Conservation (phyloP, 2,329 filamentous ascomycete species). For the Microdochium paspali region DNA sequence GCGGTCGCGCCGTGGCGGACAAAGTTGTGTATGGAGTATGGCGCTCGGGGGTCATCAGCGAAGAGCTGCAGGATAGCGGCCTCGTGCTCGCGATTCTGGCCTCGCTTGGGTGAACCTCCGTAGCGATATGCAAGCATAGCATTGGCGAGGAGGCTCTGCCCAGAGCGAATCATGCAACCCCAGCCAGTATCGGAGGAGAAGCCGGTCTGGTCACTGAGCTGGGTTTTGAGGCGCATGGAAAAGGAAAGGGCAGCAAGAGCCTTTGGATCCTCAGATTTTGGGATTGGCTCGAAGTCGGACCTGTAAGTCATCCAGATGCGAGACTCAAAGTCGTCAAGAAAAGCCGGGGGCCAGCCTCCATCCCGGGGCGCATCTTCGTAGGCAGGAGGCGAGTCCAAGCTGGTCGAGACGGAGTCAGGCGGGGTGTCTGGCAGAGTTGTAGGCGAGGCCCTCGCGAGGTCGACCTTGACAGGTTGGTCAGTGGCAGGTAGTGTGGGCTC, state of each 20-base stretch:
- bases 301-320: constrained; percentile 95
- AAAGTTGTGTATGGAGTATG: constrained; percentile 93
- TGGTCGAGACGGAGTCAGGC: constrained; percentile 38
- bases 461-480: constrained; percentile 4
- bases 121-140: constrained; percentile 62
- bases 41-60: constrained; percentile 75
- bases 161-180: constrained; percentile 98
- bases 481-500: constrained; percentile 6
- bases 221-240: constrained; percentile 72
- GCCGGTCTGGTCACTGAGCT: constrained; percentile 66
- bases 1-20: constrained; percentile 77
- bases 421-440: constrained; percentile 31
- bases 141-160: constrained; percentile 88
- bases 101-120: constrained; percentile 61
- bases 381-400: constrained; percentile 40
- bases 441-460: constrained; percentile 5
- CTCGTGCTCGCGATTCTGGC: constrained; percentile 49
- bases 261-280: constrained; percentile 66
- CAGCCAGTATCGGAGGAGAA: constrained; percentile 94
- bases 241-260: constrained; percentile 67
- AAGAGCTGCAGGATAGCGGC: constrained; percentile 69
- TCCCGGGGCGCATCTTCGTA: constrained; percentile 34
- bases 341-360: constrained; percentile 71
- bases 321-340: constrained; percentile 88
- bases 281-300: constrained; percentile 74